Evolutionary conservation across 2,329 filamentous ascomycete genomes (phyloP).

Genomic region (Talaromyces verruculosus): DNA sequence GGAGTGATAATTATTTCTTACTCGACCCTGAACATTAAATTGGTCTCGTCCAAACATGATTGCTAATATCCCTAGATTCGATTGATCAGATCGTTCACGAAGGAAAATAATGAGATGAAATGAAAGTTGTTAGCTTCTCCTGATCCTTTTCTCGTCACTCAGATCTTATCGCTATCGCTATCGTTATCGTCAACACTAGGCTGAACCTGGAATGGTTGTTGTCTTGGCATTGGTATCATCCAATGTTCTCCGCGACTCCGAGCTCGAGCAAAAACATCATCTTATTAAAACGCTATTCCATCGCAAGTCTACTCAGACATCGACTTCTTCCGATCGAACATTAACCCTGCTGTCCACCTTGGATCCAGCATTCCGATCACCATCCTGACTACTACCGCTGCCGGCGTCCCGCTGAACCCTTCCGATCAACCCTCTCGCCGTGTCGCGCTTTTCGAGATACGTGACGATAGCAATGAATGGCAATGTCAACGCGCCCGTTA

Average conservation of each 20-base stretch:
- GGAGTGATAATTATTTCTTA: not conserved
- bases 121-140: not conserved
- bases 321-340: constrained; percentile 12
- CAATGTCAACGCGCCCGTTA: constrained; percentile 40
- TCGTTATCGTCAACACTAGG: not conserved
- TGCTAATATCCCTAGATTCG: not conserved
- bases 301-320: not conserved
- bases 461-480: constrained; percentile 42
- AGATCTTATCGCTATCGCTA: not conserved
- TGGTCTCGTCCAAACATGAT: not conserved
- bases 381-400: not conserved
- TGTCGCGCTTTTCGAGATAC: constrained; percentile 36
- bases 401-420: not conserved
- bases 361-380: not conserved
- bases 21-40: not conserved
- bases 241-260: not conserved
- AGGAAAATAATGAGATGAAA: not conserved
- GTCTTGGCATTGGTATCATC: not conserved
- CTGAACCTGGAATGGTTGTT: not conserved
- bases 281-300: not conserved
- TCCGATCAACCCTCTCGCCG: constrained; percentile 30
- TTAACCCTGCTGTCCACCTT: not conserved
- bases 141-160: not conserved
- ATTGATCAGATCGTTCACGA: not conserved
- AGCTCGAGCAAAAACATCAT: not conserved